phyloP scores from a whole-genome alignment of 2,329 filamentous ascomycete species.

The Erysiphe neolycopersici region DNA sequence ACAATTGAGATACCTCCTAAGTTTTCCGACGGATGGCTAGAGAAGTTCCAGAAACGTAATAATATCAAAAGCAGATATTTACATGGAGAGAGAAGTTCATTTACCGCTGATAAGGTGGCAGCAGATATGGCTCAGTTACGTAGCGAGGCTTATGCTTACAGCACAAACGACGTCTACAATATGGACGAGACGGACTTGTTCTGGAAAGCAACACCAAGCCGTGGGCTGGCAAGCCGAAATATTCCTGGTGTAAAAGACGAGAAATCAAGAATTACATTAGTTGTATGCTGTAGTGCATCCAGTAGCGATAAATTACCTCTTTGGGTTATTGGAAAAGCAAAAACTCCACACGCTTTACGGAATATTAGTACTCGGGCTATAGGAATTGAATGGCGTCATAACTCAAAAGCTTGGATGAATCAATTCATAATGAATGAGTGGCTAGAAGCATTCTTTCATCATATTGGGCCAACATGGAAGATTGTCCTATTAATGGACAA shows the following conservation, averaged over 20 bases:
- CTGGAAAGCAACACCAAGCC: not conserved
- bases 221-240: slow-evolving; percentile 17
- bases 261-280: not conserved
- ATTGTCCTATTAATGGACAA: too few relatives aligned
- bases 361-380: not conserved
- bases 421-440: too few relatives aligned
- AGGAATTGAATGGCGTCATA: slow-evolving; percentile 1
- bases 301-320: not conserved
- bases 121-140: not conserved
- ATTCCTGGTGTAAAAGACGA: not conserved
- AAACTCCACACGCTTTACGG: not conserved
- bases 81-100: not conserved
- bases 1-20: too few relatives aligned
- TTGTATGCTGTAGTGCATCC: not conserved
- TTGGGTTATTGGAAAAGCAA: not conserved
- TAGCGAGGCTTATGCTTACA: not conserved
- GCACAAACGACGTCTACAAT: not conserved
- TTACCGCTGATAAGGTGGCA: not conserved
- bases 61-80: not conserved
- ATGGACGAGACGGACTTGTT: not conserved
- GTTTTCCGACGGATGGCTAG: too few relatives aligned
- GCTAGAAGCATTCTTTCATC: too few relatives aligned
- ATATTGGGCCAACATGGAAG: too few relatives aligned
- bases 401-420: too few relatives aligned
- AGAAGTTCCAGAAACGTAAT: not conserved